Evolutionary conservation across 2,329 filamentous ascomycete genomes (phyloP), one percentile per base, ranked within the genome.

Genomic region (Exophiala mesophila): DNA sequence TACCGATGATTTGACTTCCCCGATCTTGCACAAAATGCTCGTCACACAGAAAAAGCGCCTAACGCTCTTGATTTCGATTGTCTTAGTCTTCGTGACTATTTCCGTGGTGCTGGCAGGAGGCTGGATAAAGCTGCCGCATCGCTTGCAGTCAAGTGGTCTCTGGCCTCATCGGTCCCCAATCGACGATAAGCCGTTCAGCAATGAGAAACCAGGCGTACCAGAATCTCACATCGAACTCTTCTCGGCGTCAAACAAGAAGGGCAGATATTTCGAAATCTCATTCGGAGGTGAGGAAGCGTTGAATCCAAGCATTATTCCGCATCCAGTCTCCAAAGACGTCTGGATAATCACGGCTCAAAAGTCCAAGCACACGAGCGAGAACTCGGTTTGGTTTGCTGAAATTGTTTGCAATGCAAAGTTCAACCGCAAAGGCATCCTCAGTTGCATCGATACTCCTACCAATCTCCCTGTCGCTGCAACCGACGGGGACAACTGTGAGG

Each of bases 261-360:
- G 56, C 23, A 68, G 63, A 21, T 78, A 68, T 61, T 78, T 77
- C 50, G 47, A 51, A 18, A 68, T 80, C 55, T 58, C 65, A 12
- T 76, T 79, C 48, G 65, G 62, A 8, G 57, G 58, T 23, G 52
- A 63, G 4, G 41, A 54, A 5, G 64, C 65, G 21, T 67, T 73
- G 43, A 80, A 79, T 45, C 75, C 77, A 12, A 80, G 74, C 57
- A 69, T 80, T 49, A 67, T 80, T 28, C 74, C 77, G 0, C 77
- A 80, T 54, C 75, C 74, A 2, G 59, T 54, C 1, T 54, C 64
- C 5, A 58, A 64, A 2, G 57, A 74, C 29, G 71, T 65, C 1
- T 80, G 68, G 66, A 68, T 73, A 45, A 64, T 78, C 17, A 65
- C 75, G 3, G 73, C 72, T 3, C 75, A 78, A 54, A 61, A 63